Base-by-base conservation (phyloP, 1,139 yeast genomes). In the Pneumocystis jirovecii region DNA sequence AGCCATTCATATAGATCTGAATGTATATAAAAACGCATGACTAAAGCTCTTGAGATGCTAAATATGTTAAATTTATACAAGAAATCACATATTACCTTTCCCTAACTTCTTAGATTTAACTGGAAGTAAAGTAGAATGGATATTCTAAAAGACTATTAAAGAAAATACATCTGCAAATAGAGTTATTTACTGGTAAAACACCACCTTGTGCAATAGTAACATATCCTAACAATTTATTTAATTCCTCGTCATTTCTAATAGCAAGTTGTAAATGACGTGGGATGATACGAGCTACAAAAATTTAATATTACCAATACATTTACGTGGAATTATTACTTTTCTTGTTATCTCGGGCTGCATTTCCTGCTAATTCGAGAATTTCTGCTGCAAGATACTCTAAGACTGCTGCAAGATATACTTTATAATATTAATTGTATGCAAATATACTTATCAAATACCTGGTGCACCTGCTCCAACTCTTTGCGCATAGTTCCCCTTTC, bases 181-280 rank as follows among this genome's bases (percentile, higher is more conserved):
- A n/a, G 42, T 6, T 63, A 65, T 77, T 76, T 87, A 91, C 90
- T 83, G 96, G 96, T 79, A 89, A 83, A 73, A 89, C 96, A 87
- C 96, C 96, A 87, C 96, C 96, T 82, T 89, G 96, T 73, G 96
- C 96, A 75, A 89, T 89, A 72, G 95, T 87, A 74, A 89, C 96
- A 78, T 87, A 90, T 77, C 98, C 97, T 74, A 89, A 83, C 71
- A 88, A 83, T 79, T 86, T 89, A 85, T 90, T 91, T 79, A 90
- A 84, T 81, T 90, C 96, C 80, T 91, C 96, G 81, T 89, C 96
- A 80, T 93, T 93, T 85, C 97, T 87, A 82, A 93, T 91, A 76
- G 97, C 97, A 75, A 91, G 85, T 80, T 91, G 97, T 78, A 91
- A 85, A 79, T 93, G 97, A 84, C 97, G 90, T 79, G 97, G 97